Conservation (phyloP, 805 yeast species). For the Torulaspora delbrueckii region DNA sequence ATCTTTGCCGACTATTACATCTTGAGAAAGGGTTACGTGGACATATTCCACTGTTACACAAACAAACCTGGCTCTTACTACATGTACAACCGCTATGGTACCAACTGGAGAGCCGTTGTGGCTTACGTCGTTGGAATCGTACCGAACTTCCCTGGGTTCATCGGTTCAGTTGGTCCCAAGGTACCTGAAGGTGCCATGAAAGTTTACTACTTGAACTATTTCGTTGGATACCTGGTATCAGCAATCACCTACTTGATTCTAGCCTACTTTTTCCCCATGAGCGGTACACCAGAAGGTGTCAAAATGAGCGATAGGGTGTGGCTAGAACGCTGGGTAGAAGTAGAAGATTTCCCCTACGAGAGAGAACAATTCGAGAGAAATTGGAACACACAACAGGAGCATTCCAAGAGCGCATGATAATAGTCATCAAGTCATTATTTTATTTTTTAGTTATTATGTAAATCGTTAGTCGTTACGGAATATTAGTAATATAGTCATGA, state of each 20-base stretch:
- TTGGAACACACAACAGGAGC: neutral
- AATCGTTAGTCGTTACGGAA: neutral
- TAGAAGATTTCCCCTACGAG: conserved; percentile 52
- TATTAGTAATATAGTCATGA: neutral
- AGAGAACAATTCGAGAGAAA: conserved; percentile 20
- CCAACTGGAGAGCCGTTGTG: conserved; percentile 78
- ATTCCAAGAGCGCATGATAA: conserved; percentile 3
- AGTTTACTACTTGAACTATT: conserved; percentile 69
- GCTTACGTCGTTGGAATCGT: conserved; percentile 77
- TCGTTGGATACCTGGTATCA: conserved; percentile 66
- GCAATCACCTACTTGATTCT: conserved; percentile 50
- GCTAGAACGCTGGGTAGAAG: conserved; percentile 59
- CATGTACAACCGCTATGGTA: conserved; percentile 56
- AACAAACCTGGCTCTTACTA: conserved; percentile 46
- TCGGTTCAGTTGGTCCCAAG: conserved; percentile 70
- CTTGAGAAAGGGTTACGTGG: conserved; percentile 67
- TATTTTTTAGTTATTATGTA: neutral
- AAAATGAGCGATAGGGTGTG: conserved; percentile 44
- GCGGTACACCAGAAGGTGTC: conserved; percentile 41
- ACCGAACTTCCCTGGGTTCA: conserved; percentile 84
- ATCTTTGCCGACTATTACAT: conserved; percentile 62
- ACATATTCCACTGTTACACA: conserved; percentile 59
- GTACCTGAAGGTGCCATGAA: conserved; percentile 77
- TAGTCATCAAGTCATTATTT: neutral
- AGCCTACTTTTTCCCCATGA: conserved; percentile 49